phyloP scores from a whole-genome alignment of 768 basidiomycete species.

The Boletus patriciae region DNA sequence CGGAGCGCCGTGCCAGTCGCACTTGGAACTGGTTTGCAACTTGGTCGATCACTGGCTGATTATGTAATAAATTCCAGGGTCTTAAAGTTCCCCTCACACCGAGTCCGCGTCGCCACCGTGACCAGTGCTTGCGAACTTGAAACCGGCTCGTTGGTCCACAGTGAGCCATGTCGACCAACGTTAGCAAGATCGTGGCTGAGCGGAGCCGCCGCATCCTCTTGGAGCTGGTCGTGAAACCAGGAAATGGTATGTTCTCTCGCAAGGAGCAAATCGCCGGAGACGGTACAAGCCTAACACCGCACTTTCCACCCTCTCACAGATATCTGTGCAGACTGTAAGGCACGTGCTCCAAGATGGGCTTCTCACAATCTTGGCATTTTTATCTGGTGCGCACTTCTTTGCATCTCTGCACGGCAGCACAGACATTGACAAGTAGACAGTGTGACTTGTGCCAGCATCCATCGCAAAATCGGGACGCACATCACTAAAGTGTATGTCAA shows the following conservation, averaged over 20 bases:
- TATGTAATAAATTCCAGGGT: conserved; percentile 14
- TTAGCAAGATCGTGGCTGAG: conserved; percentile 62
- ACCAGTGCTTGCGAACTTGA: background rate
- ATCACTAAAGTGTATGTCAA: conserved; percentile 82
- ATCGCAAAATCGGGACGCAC: conserved; percentile 94
- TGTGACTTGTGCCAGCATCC: conserved; percentile 85
- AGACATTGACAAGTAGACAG: conserved; percentile 39
- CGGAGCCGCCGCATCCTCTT: conserved; percentile 64
- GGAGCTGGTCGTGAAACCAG: conserved; percentile 69
- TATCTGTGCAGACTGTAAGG: conserved; percentile 88
- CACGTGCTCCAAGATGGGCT: conserved; percentile 87
- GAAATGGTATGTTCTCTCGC: conserved; percentile 61
- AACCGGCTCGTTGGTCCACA: background rate
- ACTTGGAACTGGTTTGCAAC: background rate
- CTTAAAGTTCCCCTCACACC: background rate
- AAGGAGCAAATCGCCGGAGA: background rate
- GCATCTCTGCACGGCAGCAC: background rate
- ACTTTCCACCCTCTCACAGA: conserved; percentile 46
- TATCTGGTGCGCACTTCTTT: conserved; percentile 58
- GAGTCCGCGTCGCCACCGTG: conserved; percentile 1
- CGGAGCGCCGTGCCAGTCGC: background rate
- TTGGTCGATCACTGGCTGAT: conserved; percentile 15
- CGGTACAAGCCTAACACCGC: conserved; percentile 2
- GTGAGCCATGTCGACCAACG: conserved; percentile 30
- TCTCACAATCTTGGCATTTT: conserved; percentile 88